Evolutionary conservation across 1,284 basidiomycete species (phyloP).

Genomic region (Moniliophthora roreri): DNA sequence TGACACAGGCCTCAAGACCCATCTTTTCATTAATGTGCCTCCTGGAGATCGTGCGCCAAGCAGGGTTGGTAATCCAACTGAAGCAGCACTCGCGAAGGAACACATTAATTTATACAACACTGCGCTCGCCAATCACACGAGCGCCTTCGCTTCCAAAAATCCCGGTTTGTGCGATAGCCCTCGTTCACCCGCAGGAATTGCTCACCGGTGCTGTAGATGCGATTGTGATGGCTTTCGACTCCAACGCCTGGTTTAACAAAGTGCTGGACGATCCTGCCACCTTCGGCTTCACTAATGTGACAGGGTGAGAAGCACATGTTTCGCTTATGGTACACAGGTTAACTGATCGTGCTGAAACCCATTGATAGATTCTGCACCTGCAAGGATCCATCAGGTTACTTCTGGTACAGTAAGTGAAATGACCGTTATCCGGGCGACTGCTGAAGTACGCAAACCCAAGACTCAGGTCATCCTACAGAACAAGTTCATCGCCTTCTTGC

Average conservation of each 20-base stretch:
- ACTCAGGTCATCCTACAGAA: slow-evolving; percentile 50
- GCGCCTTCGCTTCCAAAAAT: slow-evolving; percentile 36
- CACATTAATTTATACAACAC: slow-evolving; percentile 44
- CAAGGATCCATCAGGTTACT: slow-evolving; percentile 41
- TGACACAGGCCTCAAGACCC: slow-evolving; percentile 39
- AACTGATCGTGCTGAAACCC: background rate
- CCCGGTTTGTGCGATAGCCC: slow-evolving; percentile 21
- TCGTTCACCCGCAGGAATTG: background rate
- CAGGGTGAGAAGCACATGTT: slow-evolving; percentile 34
- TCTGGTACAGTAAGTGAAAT: slow-evolving; percentile 51
- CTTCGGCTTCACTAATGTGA: slow-evolving; percentile 49
- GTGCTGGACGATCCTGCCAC: slow-evolving; percentile 40
- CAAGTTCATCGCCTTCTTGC: slow-evolving; percentile 47
- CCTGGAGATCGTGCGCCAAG: slow-evolving; percentile 48
- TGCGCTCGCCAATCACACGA: slow-evolving; percentile 34
- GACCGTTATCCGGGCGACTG: slow-evolving; percentile 1
- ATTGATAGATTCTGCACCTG: slow-evolving; percentile 49
- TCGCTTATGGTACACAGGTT: no score
- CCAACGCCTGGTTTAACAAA: slow-evolving; percentile 46
- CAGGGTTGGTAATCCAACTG: slow-evolving; percentile 29
- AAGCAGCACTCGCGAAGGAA: slow-evolving; percentile 32
- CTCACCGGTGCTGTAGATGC: slow-evolving; percentile 26
- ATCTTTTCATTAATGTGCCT: slow-evolving; percentile 57
- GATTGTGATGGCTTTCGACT: slow-evolving; percentile 47
- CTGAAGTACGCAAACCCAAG: slow-evolving; percentile 21